Evolutionary conservation across 2,329 filamentous ascomycete species (phyloP).

Genomic region (Lachnum nothofagi): DNA sequence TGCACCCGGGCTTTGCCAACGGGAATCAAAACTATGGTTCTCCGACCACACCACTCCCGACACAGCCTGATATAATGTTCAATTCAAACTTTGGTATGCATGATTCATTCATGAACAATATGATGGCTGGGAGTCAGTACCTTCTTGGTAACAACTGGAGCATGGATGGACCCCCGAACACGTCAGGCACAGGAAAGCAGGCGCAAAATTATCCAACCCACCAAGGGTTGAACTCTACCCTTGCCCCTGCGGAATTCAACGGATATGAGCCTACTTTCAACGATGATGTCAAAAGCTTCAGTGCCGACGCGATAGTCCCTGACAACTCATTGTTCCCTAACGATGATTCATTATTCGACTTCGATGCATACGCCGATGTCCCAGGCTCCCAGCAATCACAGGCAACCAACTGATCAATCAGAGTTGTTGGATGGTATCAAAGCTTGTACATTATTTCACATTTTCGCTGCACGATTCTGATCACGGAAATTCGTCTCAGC

Average conservation of each 20-base stretch:
- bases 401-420: neutral
- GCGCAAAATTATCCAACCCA: conserved; percentile 11
- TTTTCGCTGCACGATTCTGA: neutral
- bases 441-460: neutral
- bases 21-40: conserved; percentile 27
- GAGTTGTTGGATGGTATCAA: no score
- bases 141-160: conserved; percentile 23
- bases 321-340: conserved; percentile 13
- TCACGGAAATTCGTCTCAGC: no score
- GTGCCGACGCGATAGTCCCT: neutral
- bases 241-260: conserved; percentile 12
- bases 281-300: conserved; percentile 7
- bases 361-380: conserved; percentile 13
- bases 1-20: neutral
- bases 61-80: conserved; percentile 49
- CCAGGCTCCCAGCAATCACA: conserved; percentile 11
- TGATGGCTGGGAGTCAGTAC: conserved; percentile 38
- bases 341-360: conserved; percentile 12
- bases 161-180: conserved; percentile 10
- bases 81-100: conserved; percentile 41
- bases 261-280: conserved; percentile 15
- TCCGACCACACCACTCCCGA: conserved; percentile 45
- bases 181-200: conserved; percentile 10
- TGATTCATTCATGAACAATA: conserved; percentile 40
- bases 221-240: conserved; percentile 20